Conservation (phyloP, 371 early-diverging fungal genomes). For the Haplosporangium sp. region DNA sequence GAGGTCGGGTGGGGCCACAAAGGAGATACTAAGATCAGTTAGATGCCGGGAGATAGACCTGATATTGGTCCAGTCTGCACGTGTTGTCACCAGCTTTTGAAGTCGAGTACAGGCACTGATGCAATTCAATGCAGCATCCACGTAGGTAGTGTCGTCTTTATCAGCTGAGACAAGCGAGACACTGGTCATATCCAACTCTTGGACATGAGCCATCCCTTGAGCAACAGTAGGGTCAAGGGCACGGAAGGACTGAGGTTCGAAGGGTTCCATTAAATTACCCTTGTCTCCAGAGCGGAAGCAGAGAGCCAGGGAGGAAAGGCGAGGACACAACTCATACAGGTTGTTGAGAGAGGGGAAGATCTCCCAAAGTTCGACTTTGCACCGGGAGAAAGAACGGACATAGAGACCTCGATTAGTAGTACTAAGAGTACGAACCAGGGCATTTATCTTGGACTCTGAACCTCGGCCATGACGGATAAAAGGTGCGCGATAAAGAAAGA, state of each 20-base stretch:
- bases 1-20: slow-evolving; percentile 48
- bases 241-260: slow-evolving; percentile 40
- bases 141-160: slow-evolving; percentile 48
- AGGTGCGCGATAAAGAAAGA: slow-evolving; percentile 50
- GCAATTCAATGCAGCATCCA: slow-evolving; percentile 53
- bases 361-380: slow-evolving; percentile 54
- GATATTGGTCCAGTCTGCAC: slow-evolving; percentile 53
- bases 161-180: slow-evolving; percentile 27
- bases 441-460: slow-evolving; percentile 36
- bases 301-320: slow-evolving; percentile 39
- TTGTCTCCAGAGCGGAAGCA: slow-evolving; percentile 52
- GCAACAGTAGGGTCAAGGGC: slow-evolving; percentile 23
- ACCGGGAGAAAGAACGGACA: slow-evolving; percentile 52
- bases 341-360: slow-evolving; percentile 43
- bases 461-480: slow-evolving; percentile 44
- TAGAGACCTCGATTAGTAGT: slow-evolving; percentile 46
- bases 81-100: slow-evolving; percentile 48
- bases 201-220: slow-evolving; percentile 38
- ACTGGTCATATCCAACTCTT: slow-evolving; percentile 49
- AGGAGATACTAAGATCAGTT: slow-evolving; percentile 50
- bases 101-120: slow-evolving; percentile 43
- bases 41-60: slow-evolving; percentile 38
- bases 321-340: slow-evolving; percentile 39
- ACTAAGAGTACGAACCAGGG: slow-evolving; percentile 44
- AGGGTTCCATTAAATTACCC: slow-evolving; percentile 48